Percentiles rank a stretch among this genome's conserved stretches.
Evolutionary conservation across 139 green algal genomes (phyloP).

Genomic region (Asterochloris erici): DNA sequence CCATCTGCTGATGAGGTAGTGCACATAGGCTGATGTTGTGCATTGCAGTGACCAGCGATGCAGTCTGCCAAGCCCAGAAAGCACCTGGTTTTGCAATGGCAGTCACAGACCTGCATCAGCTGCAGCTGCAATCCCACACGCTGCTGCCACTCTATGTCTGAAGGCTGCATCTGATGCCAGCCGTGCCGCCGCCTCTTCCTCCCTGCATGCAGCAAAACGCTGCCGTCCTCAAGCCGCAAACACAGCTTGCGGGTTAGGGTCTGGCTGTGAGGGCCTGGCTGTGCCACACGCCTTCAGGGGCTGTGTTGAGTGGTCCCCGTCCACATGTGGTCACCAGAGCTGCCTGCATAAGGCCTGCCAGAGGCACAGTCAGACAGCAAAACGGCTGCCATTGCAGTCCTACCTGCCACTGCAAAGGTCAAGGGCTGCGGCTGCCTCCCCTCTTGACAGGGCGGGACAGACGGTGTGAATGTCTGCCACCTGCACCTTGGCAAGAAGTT

Average conservation of each 20-base stretch:
- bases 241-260: not conserved
- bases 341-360: not conserved
- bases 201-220: constrained; percentile 30
- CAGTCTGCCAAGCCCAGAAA: not conserved
- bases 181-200: constrained; percentile 57
- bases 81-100: not conserved
- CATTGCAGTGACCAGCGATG: not conserved
- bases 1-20: not conserved
- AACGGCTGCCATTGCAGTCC: not conserved
- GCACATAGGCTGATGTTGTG: not conserved
- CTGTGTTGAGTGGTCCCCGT: not conserved
- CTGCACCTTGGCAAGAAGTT: constrained; percentile 19
- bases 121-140: not conserved
- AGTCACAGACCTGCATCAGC: not conserved
- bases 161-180: constrained; percentile 58
- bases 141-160: constrained; percentile 20
- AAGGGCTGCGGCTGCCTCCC: constrained; percentile 54
- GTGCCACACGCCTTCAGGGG: not conserved
- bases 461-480: constrained; percentile 60
- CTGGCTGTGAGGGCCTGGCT: not conserved
- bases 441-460: constrained; percentile 52
- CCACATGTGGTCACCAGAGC: not conserved
- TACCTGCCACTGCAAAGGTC: constrained; percentile 61
- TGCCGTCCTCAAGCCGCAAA: not conserved
- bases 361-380: not conserved